Evolutionary conservation across 1,139 yeast species (phyloP).

Genomic region (Chernovozyma sophiae-reginae): DNA sequence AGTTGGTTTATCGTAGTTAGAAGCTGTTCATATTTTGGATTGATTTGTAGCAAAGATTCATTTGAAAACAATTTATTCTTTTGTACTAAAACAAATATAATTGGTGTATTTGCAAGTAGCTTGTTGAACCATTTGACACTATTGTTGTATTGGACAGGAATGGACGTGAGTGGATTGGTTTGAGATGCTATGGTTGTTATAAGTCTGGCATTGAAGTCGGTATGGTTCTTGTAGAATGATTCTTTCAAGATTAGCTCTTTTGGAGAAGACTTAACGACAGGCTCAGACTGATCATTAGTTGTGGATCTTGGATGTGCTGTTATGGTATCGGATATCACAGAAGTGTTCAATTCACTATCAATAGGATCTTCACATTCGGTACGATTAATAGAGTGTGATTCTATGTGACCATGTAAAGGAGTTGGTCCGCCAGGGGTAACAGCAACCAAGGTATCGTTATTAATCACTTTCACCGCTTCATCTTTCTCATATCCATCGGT

Average conservation of each 20-base stretch:
- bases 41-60: conserved; percentile 21
- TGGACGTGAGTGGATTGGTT: not conserved
- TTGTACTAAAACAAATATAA: conserved; percentile 29
- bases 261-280: not conserved
- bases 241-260: not conserved
- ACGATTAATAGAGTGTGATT: too few relatives aligned
- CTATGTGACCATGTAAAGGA: too few relatives aligned
- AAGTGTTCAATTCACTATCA: not conserved
- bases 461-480: not conserved
- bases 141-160: not conserved
- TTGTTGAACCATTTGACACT: conserved; percentile 25
- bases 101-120: conserved; percentile 27
- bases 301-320: too few relatives aligned
- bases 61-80: conserved; percentile 27
- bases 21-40: conserved; percentile 8
- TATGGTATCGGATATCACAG: too few relatives aligned
- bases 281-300: not conserved
- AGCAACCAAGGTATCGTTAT: not conserved
- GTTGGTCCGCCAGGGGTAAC: not conserved
- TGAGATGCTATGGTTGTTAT: not conserved
- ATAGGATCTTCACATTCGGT: too few relatives aligned
- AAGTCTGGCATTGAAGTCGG: not conserved
- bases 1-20: conserved; percentile 6
- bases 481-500: not conserved
- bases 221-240: not conserved